Evolutionary conservation across 139 green algal species (phyloP), one percentile per base, ranked within the genome.

Genomic region (Chlorella sp.): DNA sequence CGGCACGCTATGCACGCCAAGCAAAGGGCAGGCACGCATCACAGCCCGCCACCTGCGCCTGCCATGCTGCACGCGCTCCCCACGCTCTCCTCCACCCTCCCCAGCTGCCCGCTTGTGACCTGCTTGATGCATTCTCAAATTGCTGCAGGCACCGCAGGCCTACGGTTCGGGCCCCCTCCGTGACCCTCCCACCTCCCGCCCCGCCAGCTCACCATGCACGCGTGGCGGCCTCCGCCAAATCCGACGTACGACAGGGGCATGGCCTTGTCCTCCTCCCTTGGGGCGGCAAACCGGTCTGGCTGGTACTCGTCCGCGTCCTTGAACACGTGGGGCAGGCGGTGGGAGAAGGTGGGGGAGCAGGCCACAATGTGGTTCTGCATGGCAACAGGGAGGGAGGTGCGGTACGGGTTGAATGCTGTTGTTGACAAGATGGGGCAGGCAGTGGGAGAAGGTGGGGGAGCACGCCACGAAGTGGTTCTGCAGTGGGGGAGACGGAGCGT

Each of bases 141-240:
- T n/a, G n/a, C n/a, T n/a, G n/a, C n/a, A n/a, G n/a, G n/a, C n/a
- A n/a, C n/a, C n/a, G n/a, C n/a, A n/a, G n/a, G n/a, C n/a, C n/a
- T n/a, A n/a, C n/a, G n/a, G n/a, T n/a, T n/a, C n/a, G n/a, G n/a
- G n/a, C n/a, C n/a, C 26, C 26, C 66, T 28, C 66, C 16, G 11
- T 5, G 11, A 18, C 80, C 7, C 26, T 48, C 16, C 0, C 39
- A 34, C 57, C 57, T n/a, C 36, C 81, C n/a, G 26, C 22, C 48
- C 12, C 0, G 2, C 81, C n/a, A 32, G 22, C 83, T 9, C 84
- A 88, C 84, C 94, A 99, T 98, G 97, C 98, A 99, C 22, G 94
- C 96, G 92, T 99, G 98, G 76, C 98, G 93, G 42, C 98, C 98
- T 30, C 96, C 97, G 42, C 98, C 98, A 93, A 99, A 99, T 40